Conservation (phyloP, 148 eudicot species). For the Diospyros lotus region DNA sequence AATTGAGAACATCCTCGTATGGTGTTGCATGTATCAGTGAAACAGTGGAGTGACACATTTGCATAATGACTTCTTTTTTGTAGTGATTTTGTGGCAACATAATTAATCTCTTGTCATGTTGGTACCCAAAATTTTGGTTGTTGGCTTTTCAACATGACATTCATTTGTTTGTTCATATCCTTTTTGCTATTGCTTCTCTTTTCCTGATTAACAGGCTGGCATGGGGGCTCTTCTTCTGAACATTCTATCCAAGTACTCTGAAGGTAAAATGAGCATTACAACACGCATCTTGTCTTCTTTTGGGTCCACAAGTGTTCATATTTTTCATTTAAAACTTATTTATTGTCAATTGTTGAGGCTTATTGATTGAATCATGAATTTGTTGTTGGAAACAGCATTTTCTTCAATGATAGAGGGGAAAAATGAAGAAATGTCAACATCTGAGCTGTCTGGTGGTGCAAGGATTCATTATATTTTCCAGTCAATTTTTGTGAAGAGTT, state of each 20-base stretch:
- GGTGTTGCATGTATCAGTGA: no score
- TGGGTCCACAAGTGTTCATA: background rate
- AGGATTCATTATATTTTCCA: constrained; percentile 94
- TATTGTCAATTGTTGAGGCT: background rate
- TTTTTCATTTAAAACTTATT: background rate
- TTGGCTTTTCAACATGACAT: background rate
- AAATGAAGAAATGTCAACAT: constrained; percentile 92
- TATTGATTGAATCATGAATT: constrained; percentile 6
- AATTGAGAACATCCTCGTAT: no score
- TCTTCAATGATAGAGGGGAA: constrained; percentile 93
- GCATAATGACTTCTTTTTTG: background rate
- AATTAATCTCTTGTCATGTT: background rate
- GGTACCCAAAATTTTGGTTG: background rate
- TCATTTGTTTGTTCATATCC: background rate
- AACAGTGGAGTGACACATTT: background rate
- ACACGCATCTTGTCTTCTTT: background rate
- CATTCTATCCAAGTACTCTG: constrained; percentile 84
- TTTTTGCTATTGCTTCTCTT: background rate
- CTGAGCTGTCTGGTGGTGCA: constrained; percentile 96
- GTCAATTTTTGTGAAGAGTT: constrained; percentile 81
- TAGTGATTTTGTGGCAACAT: background rate
- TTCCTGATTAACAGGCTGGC: constrained; percentile 53
- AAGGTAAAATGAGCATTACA: constrained; percentile 41
- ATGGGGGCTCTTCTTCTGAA: constrained; percentile 83
- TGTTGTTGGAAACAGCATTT: constrained; percentile 60